Conservation (phyloP, 176 grass and related monocot species). For the Triticum turgidum region DNA sequence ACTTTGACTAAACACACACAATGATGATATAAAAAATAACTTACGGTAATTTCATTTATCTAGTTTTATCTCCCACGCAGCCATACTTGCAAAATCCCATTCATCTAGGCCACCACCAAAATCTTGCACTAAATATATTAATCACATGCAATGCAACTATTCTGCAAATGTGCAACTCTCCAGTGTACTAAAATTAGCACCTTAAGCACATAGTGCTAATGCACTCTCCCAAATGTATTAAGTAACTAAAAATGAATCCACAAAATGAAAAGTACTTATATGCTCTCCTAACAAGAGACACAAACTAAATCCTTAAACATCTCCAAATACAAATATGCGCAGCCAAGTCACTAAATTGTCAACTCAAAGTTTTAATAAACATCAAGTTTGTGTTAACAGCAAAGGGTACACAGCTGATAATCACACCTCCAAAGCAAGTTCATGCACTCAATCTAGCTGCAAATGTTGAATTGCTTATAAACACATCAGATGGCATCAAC, state of each 20-base stretch:
- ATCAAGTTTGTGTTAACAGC: neutral
- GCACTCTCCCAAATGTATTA: neutral
- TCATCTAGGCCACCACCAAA: neutral
- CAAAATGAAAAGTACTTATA: neutral
- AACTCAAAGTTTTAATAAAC: neutral
- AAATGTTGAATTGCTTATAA: neutral
- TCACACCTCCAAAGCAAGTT: neutral
- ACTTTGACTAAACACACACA: slow-evolving; percentile 2
- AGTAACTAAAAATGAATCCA: neutral
- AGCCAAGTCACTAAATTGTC: neutral
- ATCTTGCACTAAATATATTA: neutral
- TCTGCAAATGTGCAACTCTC: neutral
- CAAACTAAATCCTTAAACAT: neutral
- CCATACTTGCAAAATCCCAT: neutral
- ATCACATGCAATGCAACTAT: neutral
- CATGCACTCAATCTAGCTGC: neutral
- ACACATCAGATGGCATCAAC: neutral
- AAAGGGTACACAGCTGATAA: neutral
- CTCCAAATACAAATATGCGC: no score
- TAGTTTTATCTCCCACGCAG: neutral
- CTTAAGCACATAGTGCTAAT: neutral
- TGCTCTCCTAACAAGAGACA: neutral
- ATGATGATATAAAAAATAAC: neutral
- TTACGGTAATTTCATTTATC: neutral
- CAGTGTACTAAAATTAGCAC: neutral